phyloP scores from a whole-genome alignment of 2,329 filamentous ascomycete genomes.

The Hypoxylon sp. region DNA sequence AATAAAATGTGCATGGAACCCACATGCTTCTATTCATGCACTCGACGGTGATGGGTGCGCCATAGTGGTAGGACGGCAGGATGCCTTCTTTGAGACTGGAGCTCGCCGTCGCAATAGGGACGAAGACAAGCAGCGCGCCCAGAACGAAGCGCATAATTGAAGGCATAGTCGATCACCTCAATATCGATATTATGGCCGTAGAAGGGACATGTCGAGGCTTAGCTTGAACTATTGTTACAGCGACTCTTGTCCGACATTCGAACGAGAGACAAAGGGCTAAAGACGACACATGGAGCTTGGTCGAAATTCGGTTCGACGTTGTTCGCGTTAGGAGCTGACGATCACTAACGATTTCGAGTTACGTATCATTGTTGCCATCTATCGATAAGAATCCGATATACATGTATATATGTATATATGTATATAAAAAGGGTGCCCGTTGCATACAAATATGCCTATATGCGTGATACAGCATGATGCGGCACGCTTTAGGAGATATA shows the following conservation, averaged over 20 bases:
- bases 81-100: constrained; percentile 56
- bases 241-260: constrained; percentile 30
- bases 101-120: constrained; percentile 41
- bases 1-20: constrained; percentile 53
- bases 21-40: constrained; percentile 82
- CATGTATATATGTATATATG: constrained; percentile 8
- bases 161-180: constrained; percentile 45
- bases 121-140: constrained; percentile 39
- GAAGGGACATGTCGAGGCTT: constrained; percentile 36
- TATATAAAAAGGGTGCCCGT: neutral
- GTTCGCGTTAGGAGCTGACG: constrained; percentile 11
- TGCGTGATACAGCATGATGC: neutral
- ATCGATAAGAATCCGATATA: neutral
- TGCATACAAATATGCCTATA: neutral
- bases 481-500: too few species aligned
- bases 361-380: neutral
- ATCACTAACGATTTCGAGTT: constrained; percentile 3
- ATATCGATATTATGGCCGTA: constrained; percentile 32
- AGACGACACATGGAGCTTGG: constrained; percentile 41
- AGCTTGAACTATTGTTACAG: constrained; percentile 14
- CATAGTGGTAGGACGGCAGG: constrained; percentile 75
- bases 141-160: constrained; percentile 42
- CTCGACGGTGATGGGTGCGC: constrained; percentile 76
- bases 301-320: constrained; percentile 17
- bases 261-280: constrained; percentile 40